A percentile compares a stretch with the other conserved stretches of the same genome.
Conservation (phyloP, 2,329 filamentous ascomycete species). For the Rhynchosporium secalis region DNA sequence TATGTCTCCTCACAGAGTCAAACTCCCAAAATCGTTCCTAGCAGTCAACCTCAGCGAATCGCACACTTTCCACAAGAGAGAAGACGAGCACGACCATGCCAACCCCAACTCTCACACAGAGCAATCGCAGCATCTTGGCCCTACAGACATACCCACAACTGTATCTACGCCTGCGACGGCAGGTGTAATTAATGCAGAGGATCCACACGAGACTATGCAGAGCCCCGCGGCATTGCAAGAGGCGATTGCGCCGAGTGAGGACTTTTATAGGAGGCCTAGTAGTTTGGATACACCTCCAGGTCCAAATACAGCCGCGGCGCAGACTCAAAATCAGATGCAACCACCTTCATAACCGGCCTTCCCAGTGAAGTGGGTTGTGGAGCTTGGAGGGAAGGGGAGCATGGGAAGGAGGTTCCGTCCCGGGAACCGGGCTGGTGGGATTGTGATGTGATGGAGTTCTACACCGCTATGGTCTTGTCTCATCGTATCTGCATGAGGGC, state of each 20-base stretch:
- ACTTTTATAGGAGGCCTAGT: conserved; percentile 3
- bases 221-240: conserved; percentile 4
- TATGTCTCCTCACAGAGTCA: conserved; percentile 35
- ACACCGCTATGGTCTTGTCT: background rate
- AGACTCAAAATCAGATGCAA: background rate
- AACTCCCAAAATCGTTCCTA: conserved; percentile 41
- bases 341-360: background rate
- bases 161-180: background rate
- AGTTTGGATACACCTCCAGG: conserved; percentile 8
- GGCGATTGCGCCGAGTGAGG: background rate
- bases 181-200: background rate
- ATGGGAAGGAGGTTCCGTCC: no score
- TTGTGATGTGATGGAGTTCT: background rate
- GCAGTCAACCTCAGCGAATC: conserved; percentile 42
- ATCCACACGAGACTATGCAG: background rate
- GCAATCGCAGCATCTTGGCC: no score
- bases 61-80: conserved; percentile 41
- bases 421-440: no score
- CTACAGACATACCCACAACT: no score
- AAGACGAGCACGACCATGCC: conserved; percentile 23
- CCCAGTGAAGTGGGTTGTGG: no score
- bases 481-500: background rate
- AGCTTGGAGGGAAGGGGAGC: no score
- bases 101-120: no score
- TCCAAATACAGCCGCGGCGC: background rate